phyloP scores from a whole-genome alignment of 2,329 filamentous ascomycete species.

The Botryotinia convoluta region DNA sequence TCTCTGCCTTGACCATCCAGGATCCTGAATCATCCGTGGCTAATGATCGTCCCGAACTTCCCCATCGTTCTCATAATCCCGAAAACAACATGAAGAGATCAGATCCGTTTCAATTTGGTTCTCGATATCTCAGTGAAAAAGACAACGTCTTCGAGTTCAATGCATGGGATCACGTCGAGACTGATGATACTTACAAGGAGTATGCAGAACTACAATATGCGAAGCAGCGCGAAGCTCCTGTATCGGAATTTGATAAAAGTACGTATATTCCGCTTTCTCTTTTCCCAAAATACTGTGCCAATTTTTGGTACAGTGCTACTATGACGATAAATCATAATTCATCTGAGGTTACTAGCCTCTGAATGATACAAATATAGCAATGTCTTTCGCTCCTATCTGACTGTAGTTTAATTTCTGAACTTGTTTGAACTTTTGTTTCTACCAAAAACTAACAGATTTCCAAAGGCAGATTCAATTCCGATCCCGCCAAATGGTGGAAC shows the following conservation, averaged over 20 bases:
- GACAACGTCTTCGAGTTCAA: slow-evolving; percentile 97
- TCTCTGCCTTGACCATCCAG: slow-evolving; percentile 25
- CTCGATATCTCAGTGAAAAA: slow-evolving; percentile 75
- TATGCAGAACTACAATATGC: slow-evolving; percentile 83
- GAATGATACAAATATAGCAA: slow-evolving; percentile 57
- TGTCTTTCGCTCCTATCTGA: slow-evolving; percentile 78
- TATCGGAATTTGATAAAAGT: slow-evolving; percentile 90
- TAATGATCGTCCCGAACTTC: slow-evolving; percentile 27
- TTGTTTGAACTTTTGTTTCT: slow-evolving; percentile 19
- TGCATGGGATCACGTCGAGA: slow-evolving; percentile 97
- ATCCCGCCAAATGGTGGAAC: slow-evolving; percentile 97
- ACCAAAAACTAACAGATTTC: slow-evolving; percentile 42
- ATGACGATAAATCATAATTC: slow-evolving; percentile 61
- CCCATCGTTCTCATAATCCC: slow-evolving; percentile 38
- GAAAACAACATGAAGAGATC: slow-evolving; percentile 76
- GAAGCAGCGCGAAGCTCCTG: slow-evolving; percentile 80
- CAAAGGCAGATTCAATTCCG: slow-evolving; percentile 75
- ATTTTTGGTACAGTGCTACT: slow-evolving; percentile 51
- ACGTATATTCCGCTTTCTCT: slow-evolving; percentile 40
- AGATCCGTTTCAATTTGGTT: slow-evolving; percentile 95
- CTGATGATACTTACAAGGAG: slow-evolving; percentile 81
- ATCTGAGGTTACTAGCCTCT: slow-evolving; percentile 56
- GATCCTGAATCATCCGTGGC: slow-evolving; percentile 23
- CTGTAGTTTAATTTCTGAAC: slow-evolving; percentile 32
- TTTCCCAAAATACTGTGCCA: neutral